Conservation (phyloP, 331 rosid species). For the Pyracantha coccinea region DNA sequence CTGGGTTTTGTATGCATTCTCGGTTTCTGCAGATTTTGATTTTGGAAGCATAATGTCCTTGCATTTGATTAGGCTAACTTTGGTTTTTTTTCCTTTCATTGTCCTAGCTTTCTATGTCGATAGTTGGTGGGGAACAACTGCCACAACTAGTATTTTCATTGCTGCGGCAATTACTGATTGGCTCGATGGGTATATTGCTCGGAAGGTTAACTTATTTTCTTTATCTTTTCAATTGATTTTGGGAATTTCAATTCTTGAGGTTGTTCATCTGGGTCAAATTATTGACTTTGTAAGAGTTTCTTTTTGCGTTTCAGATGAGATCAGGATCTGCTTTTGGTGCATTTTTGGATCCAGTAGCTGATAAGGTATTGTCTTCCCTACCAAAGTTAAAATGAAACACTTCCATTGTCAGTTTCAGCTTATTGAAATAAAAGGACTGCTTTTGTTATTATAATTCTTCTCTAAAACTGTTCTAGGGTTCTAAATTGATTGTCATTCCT, state of each 20-base stretch:
- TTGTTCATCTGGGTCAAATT: background rate
- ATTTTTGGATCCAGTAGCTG: conserved; percentile 98
- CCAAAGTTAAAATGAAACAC: background rate
- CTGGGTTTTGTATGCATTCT: conserved; percentile 2
- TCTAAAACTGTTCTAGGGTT: background rate
- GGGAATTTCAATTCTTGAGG: background rate
- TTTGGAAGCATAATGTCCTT: background rate
- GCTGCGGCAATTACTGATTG: conserved; percentile 89
- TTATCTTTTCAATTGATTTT: background rate
- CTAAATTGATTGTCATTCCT: conserved; percentile 12
- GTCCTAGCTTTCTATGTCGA: conserved; percentile 70
- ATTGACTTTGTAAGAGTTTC: background rate
- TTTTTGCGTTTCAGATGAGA: conserved; percentile 63
- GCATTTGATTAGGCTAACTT: conserved; percentile 2
- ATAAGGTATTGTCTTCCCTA: conserved; percentile 56
- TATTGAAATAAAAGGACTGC: background rate
- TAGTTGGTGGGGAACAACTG: conserved; percentile 71
- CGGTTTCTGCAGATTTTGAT: background rate
- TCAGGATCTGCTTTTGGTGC: conserved; percentile 93
- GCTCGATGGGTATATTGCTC: conserved; percentile 98
- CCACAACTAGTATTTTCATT: conserved; percentile 74
- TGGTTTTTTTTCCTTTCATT: background rate
- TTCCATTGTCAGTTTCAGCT: background rate
- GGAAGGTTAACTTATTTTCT: conserved; percentile 45
- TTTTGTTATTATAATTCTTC: background rate